A percentile compares a stretch with the other conserved stretches of the same genome.
Conservation (phyloP, 2,329 filamentous ascomycete species). For the Beauveria sp. region DNA sequence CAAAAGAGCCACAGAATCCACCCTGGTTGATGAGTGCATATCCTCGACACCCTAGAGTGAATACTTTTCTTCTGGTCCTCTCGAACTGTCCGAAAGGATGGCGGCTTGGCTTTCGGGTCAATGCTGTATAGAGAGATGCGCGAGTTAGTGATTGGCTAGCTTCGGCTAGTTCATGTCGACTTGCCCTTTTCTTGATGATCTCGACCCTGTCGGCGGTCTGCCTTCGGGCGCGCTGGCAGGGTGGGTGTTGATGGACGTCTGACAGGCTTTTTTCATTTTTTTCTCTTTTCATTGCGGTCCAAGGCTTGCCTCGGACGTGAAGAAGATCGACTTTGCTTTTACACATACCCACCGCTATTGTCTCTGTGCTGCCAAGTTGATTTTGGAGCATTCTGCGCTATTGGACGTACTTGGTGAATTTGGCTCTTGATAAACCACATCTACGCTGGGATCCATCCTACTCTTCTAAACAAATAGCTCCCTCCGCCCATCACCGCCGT, state of each 20-base stretch:
- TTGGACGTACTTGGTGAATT: too few relatives aligned
- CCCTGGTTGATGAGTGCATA: slow-evolving; percentile 88
- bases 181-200: slow-evolving; percentile 63
- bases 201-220: slow-evolving; percentile 66
- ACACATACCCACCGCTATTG: background rate
- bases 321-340: slow-evolving; percentile 34
- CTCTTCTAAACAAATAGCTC: slow-evolving; percentile 22
- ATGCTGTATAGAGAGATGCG: slow-evolving; percentile 62
- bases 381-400: too few relatives aligned
- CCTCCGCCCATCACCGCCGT: slow-evolving; percentile 24
- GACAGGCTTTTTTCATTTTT: slow-evolving; percentile 56
- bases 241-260: slow-evolving; percentile 86
- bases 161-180: slow-evolving; percentile 8
- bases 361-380: too few relatives aligned
- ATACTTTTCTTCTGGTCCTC: slow-evolving; percentile 49
- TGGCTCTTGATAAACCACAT: too few relatives aligned
- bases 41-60: slow-evolving; percentile 89
- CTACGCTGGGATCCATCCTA: slow-evolving; percentile 23
- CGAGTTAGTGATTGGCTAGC: slow-evolving; percentile 34
- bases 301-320: slow-evolving; percentile 41
- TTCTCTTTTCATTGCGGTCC: slow-evolving; percentile 50
- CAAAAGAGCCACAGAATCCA: slow-evolving; percentile 89
- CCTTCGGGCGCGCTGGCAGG: slow-evolving; percentile 69
- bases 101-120: slow-evolving; percentile 32
- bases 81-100: slow-evolving; percentile 55